Evolutionary conservation across 495 filamentous ascomycete species (phyloP).

Genomic region (Hypoxylon rickii): DNA sequence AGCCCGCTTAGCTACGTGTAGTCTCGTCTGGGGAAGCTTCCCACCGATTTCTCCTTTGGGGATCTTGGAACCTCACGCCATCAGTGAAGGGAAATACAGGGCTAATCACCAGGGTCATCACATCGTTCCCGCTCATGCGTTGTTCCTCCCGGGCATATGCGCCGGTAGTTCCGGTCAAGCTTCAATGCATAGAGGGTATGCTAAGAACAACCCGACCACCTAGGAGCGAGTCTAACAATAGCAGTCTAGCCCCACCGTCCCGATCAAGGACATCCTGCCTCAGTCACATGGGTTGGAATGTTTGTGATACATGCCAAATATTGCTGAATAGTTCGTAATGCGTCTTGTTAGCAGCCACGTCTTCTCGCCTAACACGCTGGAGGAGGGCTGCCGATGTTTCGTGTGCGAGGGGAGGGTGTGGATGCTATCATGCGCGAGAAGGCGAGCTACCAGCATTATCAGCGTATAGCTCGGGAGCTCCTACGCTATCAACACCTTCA

Average conservation of each 20-base stretch:
- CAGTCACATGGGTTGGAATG: slow-evolving; percentile 9
- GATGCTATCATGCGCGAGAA: slow-evolving; percentile 13
- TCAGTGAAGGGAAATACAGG: slow-evolving; percentile 10
- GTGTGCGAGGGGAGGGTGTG: slow-evolving; percentile 26
- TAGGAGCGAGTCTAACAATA: slow-evolving; percentile 16
- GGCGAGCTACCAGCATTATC: slow-evolving; percentile 18
- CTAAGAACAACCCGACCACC: slow-evolving; percentile 6
- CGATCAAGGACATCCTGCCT: not conserved
- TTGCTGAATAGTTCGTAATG: slow-evolving; percentile 19
- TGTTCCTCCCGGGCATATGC: slow-evolving; percentile 36
- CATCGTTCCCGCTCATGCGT: slow-evolving; percentile 37
- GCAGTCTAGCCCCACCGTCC: not conserved
- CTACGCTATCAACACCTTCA: slow-evolving; percentile 16
- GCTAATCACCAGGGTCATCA: slow-evolving; percentile 34
- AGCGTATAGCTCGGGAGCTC: slow-evolving; percentile 26
- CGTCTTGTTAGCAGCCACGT: slow-evolving; percentile 30
- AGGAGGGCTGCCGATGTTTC: slow-evolving; percentile 6
- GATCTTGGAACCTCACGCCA: slow-evolving; percentile 35
- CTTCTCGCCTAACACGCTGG: slow-evolving; percentile 20
- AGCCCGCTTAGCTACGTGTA: slow-evolving; percentile 36
- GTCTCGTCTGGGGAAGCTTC: slow-evolving; percentile 33
- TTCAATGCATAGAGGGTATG: slow-evolving; percentile 21
- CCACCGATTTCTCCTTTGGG: slow-evolving; percentile 34
- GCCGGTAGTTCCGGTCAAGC: slow-evolving; percentile 35
- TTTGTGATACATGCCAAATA: slow-evolving; percentile 19